Conservation (phyloP, 768 basidiomycete species). For the Lanmaoa rubissima region DNA sequence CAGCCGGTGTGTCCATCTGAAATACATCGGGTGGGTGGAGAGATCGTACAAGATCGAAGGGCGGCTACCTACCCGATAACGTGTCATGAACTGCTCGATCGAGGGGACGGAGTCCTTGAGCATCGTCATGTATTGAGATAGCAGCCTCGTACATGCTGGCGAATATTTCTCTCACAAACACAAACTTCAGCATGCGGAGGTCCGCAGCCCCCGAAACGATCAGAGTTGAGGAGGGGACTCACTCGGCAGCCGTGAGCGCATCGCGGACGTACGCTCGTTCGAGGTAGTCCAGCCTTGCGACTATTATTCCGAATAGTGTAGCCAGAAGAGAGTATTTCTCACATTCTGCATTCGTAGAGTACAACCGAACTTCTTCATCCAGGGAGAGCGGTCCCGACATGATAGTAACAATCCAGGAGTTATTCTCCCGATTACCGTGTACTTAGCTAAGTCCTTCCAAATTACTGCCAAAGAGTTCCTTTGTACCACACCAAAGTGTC, state of each 20-base stretch:
- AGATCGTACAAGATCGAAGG: background rate
- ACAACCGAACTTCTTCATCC: slow-evolving; percentile 91
- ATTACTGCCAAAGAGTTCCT: background rate
- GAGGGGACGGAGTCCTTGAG: slow-evolving; percentile 81
- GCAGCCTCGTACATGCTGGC: slow-evolving; percentile 89
- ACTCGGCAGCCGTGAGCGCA: slow-evolving; percentile 88
- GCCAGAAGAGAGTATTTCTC: slow-evolving; percentile 86
- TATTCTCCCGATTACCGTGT: too few relatives aligned
- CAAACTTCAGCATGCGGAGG: slow-evolving; percentile 5
- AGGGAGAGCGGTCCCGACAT: slow-evolving; percentile 51
- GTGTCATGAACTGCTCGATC: slow-evolving; percentile 88
- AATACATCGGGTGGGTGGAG: background rate
- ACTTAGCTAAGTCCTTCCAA: slow-evolving; percentile 31
- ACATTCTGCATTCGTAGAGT: slow-evolving; percentile 83
- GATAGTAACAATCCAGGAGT: background rate
- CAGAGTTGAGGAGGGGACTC: slow-evolving; percentile 34
- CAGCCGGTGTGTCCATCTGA: slow-evolving; percentile 94
- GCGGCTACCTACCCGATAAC: slow-evolving; percentile 63
- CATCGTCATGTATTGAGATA: slow-evolving; percentile 98
- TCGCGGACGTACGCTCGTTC: slow-evolving; percentile 96
- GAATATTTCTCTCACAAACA: slow-evolving; percentile 71
- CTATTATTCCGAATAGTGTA: slow-evolving; percentile 89
- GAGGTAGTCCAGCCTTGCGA: slow-evolving; percentile 89
- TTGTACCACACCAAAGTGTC: slow-evolving; percentile 6
- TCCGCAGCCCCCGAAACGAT: background rate